phyloP scores from a whole-genome alignment of 2,329 filamentous ascomycete species.

The Hypoxylon rubiginosum region DNA sequence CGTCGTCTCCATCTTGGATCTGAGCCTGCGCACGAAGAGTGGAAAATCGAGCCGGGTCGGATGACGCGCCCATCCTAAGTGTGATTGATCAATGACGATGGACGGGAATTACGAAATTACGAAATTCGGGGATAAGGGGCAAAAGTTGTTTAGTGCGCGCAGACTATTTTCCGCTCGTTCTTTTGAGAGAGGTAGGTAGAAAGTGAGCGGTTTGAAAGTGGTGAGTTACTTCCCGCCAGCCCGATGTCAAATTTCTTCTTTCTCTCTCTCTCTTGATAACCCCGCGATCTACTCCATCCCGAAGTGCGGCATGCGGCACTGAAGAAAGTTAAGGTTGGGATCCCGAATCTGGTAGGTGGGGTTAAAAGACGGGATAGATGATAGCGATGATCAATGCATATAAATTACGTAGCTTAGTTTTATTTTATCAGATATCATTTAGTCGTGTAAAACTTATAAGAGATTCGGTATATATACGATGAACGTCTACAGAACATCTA shows the following conservation, averaged over 20 bases:
- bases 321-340: conserved; percentile 5
- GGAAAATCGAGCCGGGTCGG: conserved; percentile 41
- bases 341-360: conserved; percentile 38
- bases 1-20: conserved; percentile 48
- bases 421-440: conserved; percentile 19
- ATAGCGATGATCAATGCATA: conserved; percentile 16
- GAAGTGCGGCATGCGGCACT: conserved; percentile 25
- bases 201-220: conserved; percentile 6
- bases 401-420: conserved; percentile 31
- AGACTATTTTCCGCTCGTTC: conserved; percentile 20
- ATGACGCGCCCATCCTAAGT: conserved; percentile 41
- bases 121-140: background rate
- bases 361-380: conserved; percentile 28
- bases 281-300: conserved; percentile 37
- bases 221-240: conserved; percentile 30
- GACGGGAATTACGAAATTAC: background rate
- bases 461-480: no score
- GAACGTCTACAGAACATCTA: background rate
- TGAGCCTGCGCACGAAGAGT: conserved; percentile 49
- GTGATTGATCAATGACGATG: conserved; percentile 3
- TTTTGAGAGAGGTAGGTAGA: background rate
- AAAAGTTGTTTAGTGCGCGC: conserved; percentile 5
- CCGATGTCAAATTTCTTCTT: conserved; percentile 8
- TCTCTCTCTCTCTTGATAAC: conserved; percentile 19
- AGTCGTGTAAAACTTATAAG: background rate